Evolutionary conservation across 352 stramenopile species (phyloP).

Genomic region (Globisporangium heterothallicum): DNA sequence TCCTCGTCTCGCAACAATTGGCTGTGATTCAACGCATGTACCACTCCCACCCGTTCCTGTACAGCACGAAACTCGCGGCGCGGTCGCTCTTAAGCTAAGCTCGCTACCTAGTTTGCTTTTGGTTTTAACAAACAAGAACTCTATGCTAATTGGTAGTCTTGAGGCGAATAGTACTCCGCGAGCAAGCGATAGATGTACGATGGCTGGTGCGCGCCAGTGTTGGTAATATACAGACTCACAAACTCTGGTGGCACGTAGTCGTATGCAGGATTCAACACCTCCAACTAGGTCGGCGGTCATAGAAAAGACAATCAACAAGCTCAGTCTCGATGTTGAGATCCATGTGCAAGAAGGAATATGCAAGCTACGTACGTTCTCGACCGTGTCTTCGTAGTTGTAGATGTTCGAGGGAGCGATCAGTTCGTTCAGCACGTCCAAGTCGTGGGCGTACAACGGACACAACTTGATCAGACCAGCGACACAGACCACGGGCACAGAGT

Average conservation of each 20-base stretch:
- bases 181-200: conserved; percentile 98
- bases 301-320: conserved; percentile 2
- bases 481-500: conserved; percentile 96
- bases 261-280: conserved; percentile 96
- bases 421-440: conserved; percentile 94
- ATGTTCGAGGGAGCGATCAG: conserved; percentile 85
- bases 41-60: conserved; percentile 76
- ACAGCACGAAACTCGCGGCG: conserved; percentile 43
- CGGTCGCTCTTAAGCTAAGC: conserved; percentile 34
- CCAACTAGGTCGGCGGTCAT: conserved; percentile 58
- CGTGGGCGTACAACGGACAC: conserved; percentile 97
- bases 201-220: conserved; percentile 96
- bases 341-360: conserved; percentile 6
- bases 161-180: conserved; percentile 97
- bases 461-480: conserved; percentile 97
- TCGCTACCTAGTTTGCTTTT: not conserved
- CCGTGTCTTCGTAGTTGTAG: conserved; percentile 87
- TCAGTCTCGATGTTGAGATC: not conserved
- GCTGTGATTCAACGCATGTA: conserved; percentile 87
- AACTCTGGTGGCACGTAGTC: conserved; percentile 97
- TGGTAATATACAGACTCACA: conserved; percentile 97
- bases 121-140: not conserved
- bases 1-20: conserved; percentile 75
- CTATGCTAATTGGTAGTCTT: conserved; percentile 91
- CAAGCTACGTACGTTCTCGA: conserved; percentile 67